Evolutionary conservation across 2,329 filamentous ascomycete species (phyloP).

Genomic region (Pseudogymnoascus sp.): DNA sequence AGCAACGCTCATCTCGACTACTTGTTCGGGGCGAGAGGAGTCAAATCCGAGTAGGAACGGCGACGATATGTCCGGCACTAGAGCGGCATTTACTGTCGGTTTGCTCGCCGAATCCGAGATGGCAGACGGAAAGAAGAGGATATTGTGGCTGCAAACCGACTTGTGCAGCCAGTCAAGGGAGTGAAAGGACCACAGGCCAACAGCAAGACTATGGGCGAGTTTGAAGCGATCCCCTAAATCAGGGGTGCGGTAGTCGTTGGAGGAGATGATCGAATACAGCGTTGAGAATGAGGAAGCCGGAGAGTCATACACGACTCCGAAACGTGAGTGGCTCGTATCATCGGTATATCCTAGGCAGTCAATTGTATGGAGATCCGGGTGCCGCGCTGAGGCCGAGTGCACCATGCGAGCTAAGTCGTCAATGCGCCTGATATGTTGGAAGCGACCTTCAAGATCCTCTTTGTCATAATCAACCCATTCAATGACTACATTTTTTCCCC

Average conservation of each 20-base stretch:
- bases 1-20: conserved; percentile 35
- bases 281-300: conserved; percentile 35
- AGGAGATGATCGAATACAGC: conserved; percentile 36
- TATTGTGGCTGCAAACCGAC: conserved; percentile 34
- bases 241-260: conserved; percentile 38
- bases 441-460: conserved; percentile 35
- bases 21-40: conserved; percentile 34
- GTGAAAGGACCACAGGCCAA: conserved; percentile 45
- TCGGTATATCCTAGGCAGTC: conserved; percentile 44
- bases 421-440: conserved; percentile 40
- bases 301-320: conserved; percentile 40
- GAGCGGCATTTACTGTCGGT: conserved; percentile 25
- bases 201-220: conserved; percentile 39
- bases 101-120: conserved; percentile 27
- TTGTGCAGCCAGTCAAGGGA: conserved; percentile 49
- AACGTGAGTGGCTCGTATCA: conserved; percentile 34
- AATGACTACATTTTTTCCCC: conserved; percentile 32
- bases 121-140: conserved; percentile 40
- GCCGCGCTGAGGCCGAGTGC: conserved; percentile 39
- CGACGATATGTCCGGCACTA: conserved; percentile 36
- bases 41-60: conserved; percentile 39
- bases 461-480: conserved; percentile 43
- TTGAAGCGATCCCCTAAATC: conserved; percentile 40
- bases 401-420: conserved; percentile 44
- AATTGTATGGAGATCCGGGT: conserved; percentile 43